Base-by-base conservation (phyloP, 169 alveolate genomes). In the Eimeria falciformis region DNA sequence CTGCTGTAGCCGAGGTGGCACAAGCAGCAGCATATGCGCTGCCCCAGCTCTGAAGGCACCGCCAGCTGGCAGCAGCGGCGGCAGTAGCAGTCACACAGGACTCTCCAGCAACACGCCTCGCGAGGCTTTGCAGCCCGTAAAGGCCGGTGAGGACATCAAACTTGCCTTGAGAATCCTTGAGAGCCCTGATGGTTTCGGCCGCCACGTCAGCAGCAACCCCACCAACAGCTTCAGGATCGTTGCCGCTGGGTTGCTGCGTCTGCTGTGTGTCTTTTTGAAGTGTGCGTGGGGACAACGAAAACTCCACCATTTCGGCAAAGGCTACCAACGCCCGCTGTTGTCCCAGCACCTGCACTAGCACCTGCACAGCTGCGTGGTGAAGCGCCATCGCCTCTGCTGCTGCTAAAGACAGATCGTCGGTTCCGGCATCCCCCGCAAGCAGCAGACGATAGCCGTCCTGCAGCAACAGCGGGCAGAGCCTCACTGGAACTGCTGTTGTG, bases 301-400 rank as follows among this genome's bases (percentile, higher is more conserved):
- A 43, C 68, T 77, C 68, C 6, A 37, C 66, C 21, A 4, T 46
- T 21, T 17, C 68, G 9, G 75, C 89, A 55, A 79, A 79, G 33
- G 27, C 50, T 11, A 25, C 27, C 17, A 79, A 21, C 37, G 56
- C 89, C 2, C 53, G 37, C 27, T 79, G 75, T 69, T 79, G 56
- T n/a, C 75, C 69, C 9, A 79, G 75, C 40, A 79, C 43, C 75
- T 79, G 75, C 75, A 79, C 55, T 56, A 79, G 56, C 69, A 79
- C 53, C 89, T 79, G 89, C 53, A 79, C 33, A n/a, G 89, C 89
- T 79, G 89, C 73, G 55, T 79, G 89, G 56, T 79, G 89, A 69
- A 79, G 47, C 14, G 89, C 58, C 89, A 79, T 79, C 5, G 55
- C 56, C 47, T 79, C 89, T 53, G 89, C 89, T 50, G 73, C 89